Evolutionary conservation across 805 yeast genomes (phyloP).

Genomic region (Ogataea ganodermae): DNA sequence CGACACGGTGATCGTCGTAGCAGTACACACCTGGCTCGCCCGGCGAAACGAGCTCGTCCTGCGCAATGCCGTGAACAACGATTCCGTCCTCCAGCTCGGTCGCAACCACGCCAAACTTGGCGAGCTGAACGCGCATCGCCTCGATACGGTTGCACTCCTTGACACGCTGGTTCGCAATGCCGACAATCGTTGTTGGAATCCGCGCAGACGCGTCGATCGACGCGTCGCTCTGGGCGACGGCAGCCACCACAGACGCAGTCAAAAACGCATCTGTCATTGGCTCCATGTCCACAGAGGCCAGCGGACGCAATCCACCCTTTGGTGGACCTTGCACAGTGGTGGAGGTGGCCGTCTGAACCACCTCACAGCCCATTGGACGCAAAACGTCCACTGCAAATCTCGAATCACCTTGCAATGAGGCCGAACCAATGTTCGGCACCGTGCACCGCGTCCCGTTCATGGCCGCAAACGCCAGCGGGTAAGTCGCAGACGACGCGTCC

Average conservation of each 20-base stretch:
- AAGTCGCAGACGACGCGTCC: constrained; percentile 97
- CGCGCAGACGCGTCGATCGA: constrained; percentile 44
- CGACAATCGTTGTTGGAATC: constrained; percentile 83
- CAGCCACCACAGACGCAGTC: constrained; percentile 96
- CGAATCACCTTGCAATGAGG: constrained; percentile 96
- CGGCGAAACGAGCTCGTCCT: constrained; percentile 57
- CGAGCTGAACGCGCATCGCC: constrained; percentile 89
- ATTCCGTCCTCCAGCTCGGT: constrained; percentile 91
- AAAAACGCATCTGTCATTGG: constrained; percentile 99
- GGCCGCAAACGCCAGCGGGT: constrained; percentile 97
- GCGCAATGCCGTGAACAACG: constrained; percentile 70
- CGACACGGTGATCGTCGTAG: constrained; percentile 97
- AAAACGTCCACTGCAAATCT: constrained; percentile 92
- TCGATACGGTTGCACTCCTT: constrained; percentile 95
- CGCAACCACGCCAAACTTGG: constrained; percentile 86
- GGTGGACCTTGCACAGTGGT: constrained; percentile 94
- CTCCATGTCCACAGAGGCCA: constrained; percentile 89
- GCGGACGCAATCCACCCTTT: constrained; percentile 64
- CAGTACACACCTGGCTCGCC: constrained; percentile 62
- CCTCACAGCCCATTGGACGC: constrained; percentile 92
- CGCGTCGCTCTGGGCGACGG: constrained; percentile 50
- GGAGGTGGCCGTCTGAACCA: constrained; percentile 76
- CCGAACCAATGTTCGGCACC: constrained; percentile 89
- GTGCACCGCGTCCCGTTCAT: constrained; percentile 91
- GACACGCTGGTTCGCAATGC: constrained; percentile 97